phyloP scores from a whole-genome alignment of 257 asterid species.

The Penstemon davidsonii region DNA sequence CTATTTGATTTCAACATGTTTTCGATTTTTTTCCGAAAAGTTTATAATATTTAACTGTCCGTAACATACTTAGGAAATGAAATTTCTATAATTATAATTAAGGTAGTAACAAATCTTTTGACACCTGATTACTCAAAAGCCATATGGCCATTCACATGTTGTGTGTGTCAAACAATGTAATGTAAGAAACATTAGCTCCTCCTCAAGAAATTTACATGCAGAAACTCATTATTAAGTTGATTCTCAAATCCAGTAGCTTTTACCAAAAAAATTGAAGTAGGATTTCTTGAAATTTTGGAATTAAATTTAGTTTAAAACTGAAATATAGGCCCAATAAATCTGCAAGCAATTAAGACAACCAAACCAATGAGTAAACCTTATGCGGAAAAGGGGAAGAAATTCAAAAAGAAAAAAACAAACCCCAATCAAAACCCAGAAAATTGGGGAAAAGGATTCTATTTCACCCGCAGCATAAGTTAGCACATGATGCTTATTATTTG shows the following conservation, averaged over 20 bases:
- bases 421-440: not conserved
- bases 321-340: not conserved
- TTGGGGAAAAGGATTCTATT: not conserved
- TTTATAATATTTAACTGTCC: too few relatives aligned
- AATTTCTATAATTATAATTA: too few relatives aligned
- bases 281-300: too few relatives aligned
- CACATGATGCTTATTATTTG: constrained; percentile 26
- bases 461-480: not conserved
- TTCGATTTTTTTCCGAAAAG: too few relatives aligned
- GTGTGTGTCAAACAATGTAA: not conserved
- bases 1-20: too few relatives aligned
- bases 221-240: constrained; percentile 14
- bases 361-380: not conserved
- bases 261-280: not conserved
- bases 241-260: not conserved
- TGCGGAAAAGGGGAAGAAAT: not conserved
- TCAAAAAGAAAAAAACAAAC: not conserved
- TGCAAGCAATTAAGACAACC: constrained; percentile 17
- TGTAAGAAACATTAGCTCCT: not conserved
- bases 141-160: not conserved
- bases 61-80: too few relatives aligned
- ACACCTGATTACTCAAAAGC: too few relatives aligned
- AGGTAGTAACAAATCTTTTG: too few relatives aligned
- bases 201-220: constrained; percentile 9
- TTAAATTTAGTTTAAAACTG: too few relatives aligned